Base-by-base conservation (phyloP, 306 rosid genomes). In the Fragaria iinumae region DNA sequence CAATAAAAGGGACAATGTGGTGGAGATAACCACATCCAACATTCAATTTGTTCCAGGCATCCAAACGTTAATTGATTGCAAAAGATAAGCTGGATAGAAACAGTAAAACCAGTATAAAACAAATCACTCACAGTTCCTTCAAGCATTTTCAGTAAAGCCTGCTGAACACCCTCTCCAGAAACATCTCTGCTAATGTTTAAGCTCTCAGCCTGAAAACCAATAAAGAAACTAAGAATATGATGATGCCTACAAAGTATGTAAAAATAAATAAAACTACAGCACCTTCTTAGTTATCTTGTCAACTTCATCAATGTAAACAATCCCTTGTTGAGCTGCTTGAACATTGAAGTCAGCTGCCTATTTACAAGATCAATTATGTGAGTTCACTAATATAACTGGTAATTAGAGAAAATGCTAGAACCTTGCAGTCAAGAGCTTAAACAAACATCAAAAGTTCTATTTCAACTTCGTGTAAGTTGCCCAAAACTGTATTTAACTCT, bases 261-360 rank as follows among this genome's bases (percentile, higher is more conserved):
- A n/a, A 67, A 53, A 25, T 48, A 81, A 78, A 67, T 29, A 32
- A 68, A 63, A n/a, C 12, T 25, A 27, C 55, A 63, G 56, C 80
- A 94, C 98, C 98, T 94, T 94, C 89, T 92, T 94, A n/a, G 98
- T 94, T 89, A 92, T 94, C 87, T 94, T 91, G 93, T 94, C 98
- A 87, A 94, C 97, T 94, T 94, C 98, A 77, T 94, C 98, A 27
- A 92, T 92, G 85, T 94, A 94, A 82, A 94, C 89, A 69, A 94
- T 94, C 83, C 98, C 98, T 82, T 94, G 98, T 83, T 94, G 98
- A 80, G 98, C 97, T 16, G 98, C 98, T 83, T 89, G 93, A 79
- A 94, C 92, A 89, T 94, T 94, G 89, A 92, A 94, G 74, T 90
- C 97, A 70, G 98, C 97, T 70, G 97, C 96, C 98, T 94, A 84